Evolutionary conservation across 257 asterid genomes (phyloP).

Genomic region (Jasminum sambac): DNA sequence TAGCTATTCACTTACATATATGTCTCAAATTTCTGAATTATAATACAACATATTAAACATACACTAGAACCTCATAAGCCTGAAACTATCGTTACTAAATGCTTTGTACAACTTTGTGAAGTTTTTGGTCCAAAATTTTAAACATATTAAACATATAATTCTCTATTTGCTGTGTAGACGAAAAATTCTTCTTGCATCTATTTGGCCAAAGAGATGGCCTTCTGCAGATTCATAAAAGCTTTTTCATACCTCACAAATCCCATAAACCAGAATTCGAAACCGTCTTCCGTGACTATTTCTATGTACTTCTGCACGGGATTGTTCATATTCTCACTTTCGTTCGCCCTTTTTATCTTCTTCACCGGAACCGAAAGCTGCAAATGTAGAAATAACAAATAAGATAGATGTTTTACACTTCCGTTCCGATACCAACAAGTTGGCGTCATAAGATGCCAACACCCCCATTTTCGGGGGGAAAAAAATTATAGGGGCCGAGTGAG

Average conservation of each 20-base stretch:
- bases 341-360: slow-evolving; percentile 56
- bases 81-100: no score
- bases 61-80: no score
- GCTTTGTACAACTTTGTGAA: no score
- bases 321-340: slow-evolving; percentile 53
- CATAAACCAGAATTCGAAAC: slow-evolving; percentile 87
- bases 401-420: not conserved
- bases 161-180: not conserved
- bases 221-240: slow-evolving; percentile 61
- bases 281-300: slow-evolving; percentile 63
- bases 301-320: slow-evolving; percentile 73
- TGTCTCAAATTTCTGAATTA: no score
- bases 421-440: not conserved
- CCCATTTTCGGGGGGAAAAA: no score
- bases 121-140: no score
- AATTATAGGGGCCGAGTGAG: no score
- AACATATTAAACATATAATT: not conserved
- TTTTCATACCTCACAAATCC: slow-evolving; percentile 88
- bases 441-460: no score
- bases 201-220: slow-evolving; percentile 48
- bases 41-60: no score
- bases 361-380: slow-evolving; percentile 70
- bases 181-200: not conserved
- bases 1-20: no score
- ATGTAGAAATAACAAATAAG: not conserved